Evolutionary conservation across 495 filamentous ascomycete species (phyloP), one percentile per base, ranked within the genome.

Genomic region (Lophium mytilinum): DNA sequence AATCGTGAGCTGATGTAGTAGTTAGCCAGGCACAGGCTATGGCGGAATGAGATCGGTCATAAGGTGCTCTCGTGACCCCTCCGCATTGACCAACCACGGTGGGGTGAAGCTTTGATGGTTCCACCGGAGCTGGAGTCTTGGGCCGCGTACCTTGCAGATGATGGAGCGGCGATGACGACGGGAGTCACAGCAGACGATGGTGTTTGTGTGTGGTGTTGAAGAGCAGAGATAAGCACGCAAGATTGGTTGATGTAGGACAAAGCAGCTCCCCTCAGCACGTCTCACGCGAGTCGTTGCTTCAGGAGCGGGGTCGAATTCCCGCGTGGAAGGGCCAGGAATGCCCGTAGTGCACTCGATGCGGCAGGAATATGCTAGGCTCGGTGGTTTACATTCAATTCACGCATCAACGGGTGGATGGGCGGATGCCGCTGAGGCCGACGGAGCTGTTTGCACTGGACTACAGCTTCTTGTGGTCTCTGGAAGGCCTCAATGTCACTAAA

Each of bases 61-160:
- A 40, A 5, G 52, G 52, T 33, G 51, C 61, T 58, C 61, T 33
- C 50, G 61, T 50, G 61, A 57, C 59, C 49, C 43, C 7, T 17
- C n/a, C 2, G 42, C 61, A 57, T 57, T 46, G 57, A 51, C 61
- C 61, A 64, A 57, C 52, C 52, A 36, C 9, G 40, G 19, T 12
- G 24, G 49, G 14, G 47, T 60, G 57, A 50, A 55, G 45, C 59
- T 54, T 55, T 55, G 15, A 41, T 35, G 45, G 33, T 51, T 12
- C 57, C 55, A 37, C 39, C 3, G 35, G 24, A 45, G 45, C 37
- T 30, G 24, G 24, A 30, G 24, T 43, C 35, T 50, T 42, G 37
- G 30, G 33, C 21, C 19, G 42, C 55, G 60, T 62, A 62, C 60
- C 60, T 62, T 62, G 60, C 60, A 62, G 60, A 17, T n/a, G 33